These are phyloP conservation scores for Elsinoe fawcettii DNA, from an alignment of 2,329 filamentous ascomycete genomes.

Conservation along the genomic window DNA sequence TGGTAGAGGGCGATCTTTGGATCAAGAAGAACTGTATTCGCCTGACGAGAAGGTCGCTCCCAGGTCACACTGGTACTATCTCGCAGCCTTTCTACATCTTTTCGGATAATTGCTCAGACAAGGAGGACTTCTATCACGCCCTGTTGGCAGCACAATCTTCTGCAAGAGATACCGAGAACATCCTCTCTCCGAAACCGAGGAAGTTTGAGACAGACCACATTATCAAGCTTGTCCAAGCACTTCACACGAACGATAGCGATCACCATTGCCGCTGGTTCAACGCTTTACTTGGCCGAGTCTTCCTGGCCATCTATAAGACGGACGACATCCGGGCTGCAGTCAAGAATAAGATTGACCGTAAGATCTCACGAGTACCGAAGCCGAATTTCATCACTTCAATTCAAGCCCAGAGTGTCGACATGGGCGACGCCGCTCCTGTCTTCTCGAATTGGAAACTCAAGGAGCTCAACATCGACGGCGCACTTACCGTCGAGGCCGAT, in stretches of 20 bases:
- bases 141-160: slow-evolving; percentile 77
- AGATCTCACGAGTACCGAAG: slow-evolving; percentile 88
- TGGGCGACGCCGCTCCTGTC: slow-evolving; percentile 78
- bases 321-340: slow-evolving; percentile 71
- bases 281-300: slow-evolving; percentile 78
- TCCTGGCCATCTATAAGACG: slow-evolving; percentile 81
- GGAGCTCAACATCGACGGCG: slow-evolving; percentile 85
- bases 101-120: slow-evolving; percentile 89
- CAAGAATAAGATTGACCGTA: slow-evolving; percentile 82
- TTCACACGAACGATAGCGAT: slow-evolving; percentile 89
- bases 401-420: slow-evolving; percentile 71
- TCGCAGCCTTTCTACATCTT: slow-evolving; percentile 87
- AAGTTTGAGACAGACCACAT: slow-evolving; percentile 79
- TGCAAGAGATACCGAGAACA: slow-evolving; percentile 47
- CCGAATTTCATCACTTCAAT: slow-evolving; percentile 84
- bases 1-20: slow-evolving; percentile 87
- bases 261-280: slow-evolving; percentile 90
- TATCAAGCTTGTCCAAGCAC: slow-evolving; percentile 76
- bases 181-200: slow-evolving; percentile 56
- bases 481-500: slow-evolving; percentile 79
- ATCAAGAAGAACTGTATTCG: slow-evolving; percentile 90
- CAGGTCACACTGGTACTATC: slow-evolving; percentile 49
- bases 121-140: slow-evolving; percentile 97
- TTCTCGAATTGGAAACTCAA: slow-evolving; percentile 82
- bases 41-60: slow-evolving; percentile 57